Base-by-base conservation (phyloP, 2,329 filamentous ascomycete genomes). In the Cytospora chrysosperma region DNA sequence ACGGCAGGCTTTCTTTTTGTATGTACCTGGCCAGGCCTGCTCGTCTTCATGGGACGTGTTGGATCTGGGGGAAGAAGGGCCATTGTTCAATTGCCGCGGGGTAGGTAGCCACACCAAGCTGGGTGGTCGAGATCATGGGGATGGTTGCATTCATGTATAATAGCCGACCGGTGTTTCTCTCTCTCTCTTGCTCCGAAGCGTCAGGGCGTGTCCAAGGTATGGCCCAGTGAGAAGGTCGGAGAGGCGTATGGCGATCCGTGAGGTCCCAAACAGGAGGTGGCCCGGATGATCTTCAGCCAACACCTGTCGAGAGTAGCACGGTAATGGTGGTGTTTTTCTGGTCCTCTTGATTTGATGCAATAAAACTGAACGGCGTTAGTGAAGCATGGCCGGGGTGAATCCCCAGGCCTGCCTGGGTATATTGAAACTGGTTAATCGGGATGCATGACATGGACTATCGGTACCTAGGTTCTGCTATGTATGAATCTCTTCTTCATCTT, bases 111-210 rank as follows among this genome's bases (percentile, higher is more conserved):
- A 26, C 32, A 54, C 50, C 24, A 34, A 52, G 50, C 50, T 60
- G 50, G 34, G 50, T 26, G 34, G 50, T 27, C 30, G 50, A 32
- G 51, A 52, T 55, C 32, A 43, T 43, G 30, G 57, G 57, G 57
- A 43, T 61, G 58, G 58, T 61, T 61, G 47, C 50, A 54, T 34
- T 55, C 40, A 55, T 61, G 51, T 49, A n/a, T 7, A 19, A 2
- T n/a, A 21, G 19, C 10, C 7, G 43, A 54, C 51, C 49, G 51
- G 55, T 61, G 26, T 37, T 40, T 49, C 51, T 47, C 53, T 34
- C 55, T 32, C 58, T 61, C 58, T n/a, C n/a, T n/a, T n/a, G n/a
- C n/a, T n/a, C n/a, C n/a, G n/a, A n/a, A n/a, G n/a, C n/a, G n/a
- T n/a, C n/a, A n/a, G n/a, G n/a, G n/a, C n/a, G n/a, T n/a, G n/a